Base-by-base conservation (phyloP, 352 stramenopile species). In the Detonula confervacea region DNA sequence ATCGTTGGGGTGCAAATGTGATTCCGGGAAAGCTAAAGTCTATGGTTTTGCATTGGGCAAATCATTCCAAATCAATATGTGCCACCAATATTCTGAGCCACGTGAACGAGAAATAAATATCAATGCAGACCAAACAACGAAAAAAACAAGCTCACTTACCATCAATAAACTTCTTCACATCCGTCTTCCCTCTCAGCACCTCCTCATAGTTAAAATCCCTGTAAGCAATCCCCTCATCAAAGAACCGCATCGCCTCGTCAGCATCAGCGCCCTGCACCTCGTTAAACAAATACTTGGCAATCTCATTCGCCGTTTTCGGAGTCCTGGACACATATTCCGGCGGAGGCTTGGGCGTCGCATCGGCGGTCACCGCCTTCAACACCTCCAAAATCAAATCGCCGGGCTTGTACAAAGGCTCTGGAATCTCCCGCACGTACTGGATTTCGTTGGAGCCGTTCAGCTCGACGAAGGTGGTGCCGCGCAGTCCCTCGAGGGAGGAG, bases 121-220 rank as follows among this genome's bases (percentile, higher is more conserved):
- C n/a, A n/a, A n/a, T n/a, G n/a, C n/a, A n/a, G n/a, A n/a, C n/a
- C n/a, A n/a, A n/a, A n/a, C n/a, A n/a, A n/a, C n/a, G n/a, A n/a
- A n/a, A n/a, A n/a, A n/a, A n/a, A n/a, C n/a, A n/a, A n/a, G n/a
- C n/a, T n/a, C n/a, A 55, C 46, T 55, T 27, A 55, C 46, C 46
- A 29, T 90, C 75, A 59, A 90, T 89, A 44, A 92, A 92, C 37
- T 84, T 70, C 55, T 61, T 29, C 37, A 92, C 87, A 62, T 90
- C 66, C 0, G 6, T 66, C 18, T 80, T 85, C 20, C 81, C 80
- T 18, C 27, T 56, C 18, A 92, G 35, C 0, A 81, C 30, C 24
- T 92, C 61, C 18, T 90, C 75, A 66, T 88, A 92, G 42, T 92
- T 92, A 29, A 92, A 92, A 77, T 92, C 87, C 47, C 84, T 69